Evolutionary conservation across 2,329 filamentous ascomycete species (phyloP), one percentile per base, ranked within the genome.

Genomic region (Aspergillus thermomutatus): DNA sequence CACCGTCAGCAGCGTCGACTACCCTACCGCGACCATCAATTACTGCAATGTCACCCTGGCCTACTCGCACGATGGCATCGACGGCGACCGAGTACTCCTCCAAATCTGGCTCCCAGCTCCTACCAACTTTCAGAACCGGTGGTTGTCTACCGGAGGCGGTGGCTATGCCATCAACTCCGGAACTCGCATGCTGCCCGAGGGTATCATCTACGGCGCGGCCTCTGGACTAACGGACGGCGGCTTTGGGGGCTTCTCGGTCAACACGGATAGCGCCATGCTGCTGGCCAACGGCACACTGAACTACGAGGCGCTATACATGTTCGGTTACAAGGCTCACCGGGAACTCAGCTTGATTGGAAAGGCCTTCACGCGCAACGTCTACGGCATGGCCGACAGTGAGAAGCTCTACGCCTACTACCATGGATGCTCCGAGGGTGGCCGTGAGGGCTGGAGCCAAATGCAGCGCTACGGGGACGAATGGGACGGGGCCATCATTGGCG

Each of bases 361-460:
- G 31, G 31, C 14, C 14, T 17, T 37, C 14, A 17, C 31, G 11
- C 31, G 31, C 5, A 37, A 37, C 5, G 14, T 37, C 14, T 37
- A 37, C 31, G 14, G 31, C 14, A 37, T 37, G 31, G 5, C 14
- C 14, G 14, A 37, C 3, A 37, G 31, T 6, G 14, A 37, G 31
- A 37, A 37, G 5, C 31, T 37, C 11, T 37, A 37, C 14, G 5
- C 79, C 0, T 83, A 82, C 67, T 83, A 79, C 57, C 75, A 80
- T 53, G 80, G 79, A 1, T 83, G 80, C 62, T 82, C 80, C 3
- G 80, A 82, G 54, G 80, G 80, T 23, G 80, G 31, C 31, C 31
- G 31, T 7, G 31, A 37, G 14, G 31, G 31, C 14, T 37, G 31
- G 31, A 37, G 31, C 46, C 80, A 82, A 63, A 71, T 79, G 1